Percentiles rank a stretch among this genome's conserved stretches.
phyloP scores from a whole-genome alignment of 352 stramenopile genomes.

The Globisporangium canariense region DNA sequence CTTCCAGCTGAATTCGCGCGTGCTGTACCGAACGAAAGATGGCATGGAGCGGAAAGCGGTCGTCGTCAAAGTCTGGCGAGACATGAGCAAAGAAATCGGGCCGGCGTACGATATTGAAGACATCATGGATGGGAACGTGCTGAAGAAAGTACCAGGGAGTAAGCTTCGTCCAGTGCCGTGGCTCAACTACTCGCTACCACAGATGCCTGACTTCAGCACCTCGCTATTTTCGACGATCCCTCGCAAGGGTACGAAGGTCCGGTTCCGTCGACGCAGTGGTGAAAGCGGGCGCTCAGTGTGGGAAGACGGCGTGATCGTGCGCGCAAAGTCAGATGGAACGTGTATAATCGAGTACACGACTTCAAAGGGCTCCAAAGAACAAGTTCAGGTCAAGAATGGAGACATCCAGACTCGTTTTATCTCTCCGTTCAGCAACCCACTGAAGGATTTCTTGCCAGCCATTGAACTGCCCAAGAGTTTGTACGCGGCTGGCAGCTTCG shows the following conservation, averaged over 20 bases:
- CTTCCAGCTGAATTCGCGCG: constrained; percentile 48
- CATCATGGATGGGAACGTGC: constrained; percentile 37
- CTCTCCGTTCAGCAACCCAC: constrained; percentile 28
- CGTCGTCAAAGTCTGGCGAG: constrained; percentile 46
- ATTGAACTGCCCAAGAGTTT: constrained; percentile 28
- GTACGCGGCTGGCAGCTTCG: constrained; percentile 37
- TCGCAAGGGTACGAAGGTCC: constrained; percentile 48
- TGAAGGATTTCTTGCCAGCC: constrained; percentile 24
- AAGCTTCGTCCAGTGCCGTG: constrained; percentile 47
- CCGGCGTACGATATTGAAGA: constrained; percentile 40
- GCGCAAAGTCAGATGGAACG: constrained; percentile 38
- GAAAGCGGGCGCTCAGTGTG: constrained; percentile 26
- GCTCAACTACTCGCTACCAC: constrained; percentile 43
- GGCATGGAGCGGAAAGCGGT: constrained; percentile 49
- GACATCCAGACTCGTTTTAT: constrained; percentile 46
- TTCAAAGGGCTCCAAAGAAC: constrained; percentile 30
- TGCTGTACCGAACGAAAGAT: constrained; percentile 52
- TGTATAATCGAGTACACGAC: constrained; percentile 44
- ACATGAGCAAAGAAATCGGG: constrained; percentile 4
- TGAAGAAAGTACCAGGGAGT: constrained; percentile 35
- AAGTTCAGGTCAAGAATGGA: constrained; percentile 40
- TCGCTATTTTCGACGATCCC: constrained; percentile 26
- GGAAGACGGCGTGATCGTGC: constrained; percentile 48
- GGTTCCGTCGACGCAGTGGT: constrained; percentile 33
- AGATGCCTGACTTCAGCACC: constrained; percentile 23